A percentile compares a stretch with the other conserved stretches of the same genome.
These are phyloP conservation scores for Acrocalymma vagum DNA, from an alignment of 2,329 filamentous ascomycete genomes.

Conservation along the genomic window DNA sequence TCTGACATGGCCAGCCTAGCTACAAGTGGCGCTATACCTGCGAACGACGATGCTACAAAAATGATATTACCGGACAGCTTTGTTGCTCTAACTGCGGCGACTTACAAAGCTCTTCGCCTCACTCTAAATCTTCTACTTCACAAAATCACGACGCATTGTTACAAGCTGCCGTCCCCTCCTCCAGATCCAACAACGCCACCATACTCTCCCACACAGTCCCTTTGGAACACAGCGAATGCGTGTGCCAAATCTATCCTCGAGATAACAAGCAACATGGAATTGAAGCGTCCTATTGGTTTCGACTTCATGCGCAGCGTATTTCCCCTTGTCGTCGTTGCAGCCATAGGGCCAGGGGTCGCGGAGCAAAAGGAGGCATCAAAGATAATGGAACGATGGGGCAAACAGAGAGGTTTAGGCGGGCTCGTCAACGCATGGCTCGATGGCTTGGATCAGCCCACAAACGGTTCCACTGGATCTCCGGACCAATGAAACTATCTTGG, in stretches of 20 bases:
- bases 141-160: conserved; percentile 21
- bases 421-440: conserved; percentile 21
- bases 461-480: too few species aligned
- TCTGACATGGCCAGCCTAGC: conserved; percentile 18
- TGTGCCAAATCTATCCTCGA: conserved; percentile 20
- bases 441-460: too few species aligned
- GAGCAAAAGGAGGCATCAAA: conserved; percentile 20
- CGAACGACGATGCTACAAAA: conserved; percentile 7
- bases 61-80: conserved; percentile 28
- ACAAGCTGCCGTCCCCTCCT: neutral
- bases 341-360: conserved; percentile 23
- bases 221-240: neutral
- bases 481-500: too few species aligned
- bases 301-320: conserved; percentile 35
- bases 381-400: conserved; percentile 36
- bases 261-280: conserved; percentile 25
- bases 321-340: conserved; percentile 32
- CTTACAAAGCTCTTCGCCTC: conserved; percentile 27
- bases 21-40: conserved; percentile 5
- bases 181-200: neutral
- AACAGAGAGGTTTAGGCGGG: conserved; percentile 22
- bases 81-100: conserved; percentile 29
- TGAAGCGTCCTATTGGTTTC: conserved; percentile 30
- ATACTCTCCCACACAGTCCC: too few species aligned
- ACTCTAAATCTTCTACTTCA: conserved; percentile 26